These are phyloP conservation scores for Yamadazyma ubonensis DNA, from an alignment of 805 yeast species.

Conservation along the genomic window DNA sequence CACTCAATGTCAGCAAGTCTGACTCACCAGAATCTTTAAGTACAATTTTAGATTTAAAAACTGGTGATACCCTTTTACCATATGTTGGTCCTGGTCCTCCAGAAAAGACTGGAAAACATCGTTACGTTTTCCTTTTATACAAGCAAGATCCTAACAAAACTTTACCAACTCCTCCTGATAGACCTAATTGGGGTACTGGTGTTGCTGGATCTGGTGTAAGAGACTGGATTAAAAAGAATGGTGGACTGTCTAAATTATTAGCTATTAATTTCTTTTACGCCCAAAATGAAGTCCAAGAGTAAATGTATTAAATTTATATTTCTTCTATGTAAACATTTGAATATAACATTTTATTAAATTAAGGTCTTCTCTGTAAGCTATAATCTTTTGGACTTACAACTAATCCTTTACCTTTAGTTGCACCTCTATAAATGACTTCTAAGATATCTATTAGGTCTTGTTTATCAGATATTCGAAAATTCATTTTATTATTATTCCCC, in stretches of 20 bases:
- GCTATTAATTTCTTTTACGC: slow-evolving; percentile 85
- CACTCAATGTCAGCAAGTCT: slow-evolving; percentile 24
- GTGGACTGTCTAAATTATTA: slow-evolving; percentile 54
- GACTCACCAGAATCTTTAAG: slow-evolving; percentile 26
- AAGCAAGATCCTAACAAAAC: slow-evolving; percentile 56
- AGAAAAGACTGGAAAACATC: slow-evolving; percentile 76
- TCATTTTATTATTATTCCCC: slow-evolving; percentile 93
- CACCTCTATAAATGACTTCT: slow-evolving; percentile 88
- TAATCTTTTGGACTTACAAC: slow-evolving; percentile 81
- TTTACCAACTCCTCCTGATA: slow-evolving; percentile 46
- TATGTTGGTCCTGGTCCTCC: slow-evolving; percentile 94
- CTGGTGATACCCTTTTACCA: slow-evolving; percentile 45
- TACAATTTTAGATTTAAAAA: slow-evolving; percentile 33
- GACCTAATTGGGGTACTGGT: slow-evolving; percentile 87
- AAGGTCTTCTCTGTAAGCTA: slow-evolving; percentile 29
- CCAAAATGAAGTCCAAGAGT: slow-evolving; percentile 44
- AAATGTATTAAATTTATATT: slow-evolving; percentile 1
- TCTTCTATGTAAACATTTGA: neutral
- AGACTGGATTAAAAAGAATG: slow-evolving; percentile 66
- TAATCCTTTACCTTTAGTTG: slow-evolving; percentile 87
- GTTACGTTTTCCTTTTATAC: slow-evolving; percentile 76
- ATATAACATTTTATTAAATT: neutral
- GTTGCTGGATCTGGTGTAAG: slow-evolving; percentile 73
- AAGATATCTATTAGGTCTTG: slow-evolving; percentile 90
- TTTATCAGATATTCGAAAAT: slow-evolving; percentile 68